phyloP scores from a whole-genome alignment of 805 yeast genomes.

The Kuraishia capsulata region DNA sequence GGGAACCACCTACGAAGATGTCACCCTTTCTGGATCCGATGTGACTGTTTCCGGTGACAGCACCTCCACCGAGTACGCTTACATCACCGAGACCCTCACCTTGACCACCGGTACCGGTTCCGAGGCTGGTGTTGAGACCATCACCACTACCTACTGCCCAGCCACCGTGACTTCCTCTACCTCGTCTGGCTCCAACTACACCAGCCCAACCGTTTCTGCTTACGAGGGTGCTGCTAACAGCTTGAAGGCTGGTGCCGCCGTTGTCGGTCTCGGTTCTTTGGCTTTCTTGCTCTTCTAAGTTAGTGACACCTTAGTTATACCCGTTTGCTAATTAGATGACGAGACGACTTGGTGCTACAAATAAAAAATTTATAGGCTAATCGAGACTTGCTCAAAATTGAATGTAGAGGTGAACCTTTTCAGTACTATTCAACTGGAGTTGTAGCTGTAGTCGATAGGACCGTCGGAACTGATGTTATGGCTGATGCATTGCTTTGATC shows the following conservation, averaged over 20 bases:
- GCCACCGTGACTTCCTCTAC: constrained; percentile 9
- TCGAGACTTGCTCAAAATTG: too few species aligned
- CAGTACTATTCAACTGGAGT: too few species aligned
- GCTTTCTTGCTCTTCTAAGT: constrained; percentile 3
- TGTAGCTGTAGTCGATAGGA: too few species aligned
- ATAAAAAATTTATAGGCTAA: too few species aligned
- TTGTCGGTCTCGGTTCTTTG: constrained; percentile 6
- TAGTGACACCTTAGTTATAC: too few species aligned
- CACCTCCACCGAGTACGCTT: constrained; percentile 3
- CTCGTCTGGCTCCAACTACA: constrained; percentile 6
- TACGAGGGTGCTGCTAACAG: constrained; percentile 18
- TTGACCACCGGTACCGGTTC: constrained; percentile 12
- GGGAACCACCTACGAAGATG: constrained; percentile 1
- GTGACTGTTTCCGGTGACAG: constrained; percentile 5
- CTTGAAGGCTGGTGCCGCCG: constrained; percentile 3
- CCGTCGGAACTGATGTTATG: too few species aligned
- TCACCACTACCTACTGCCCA: constrained; percentile 28
- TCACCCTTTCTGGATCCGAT: constrained; percentile 5
- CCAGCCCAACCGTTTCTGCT: constrained; percentile 11
- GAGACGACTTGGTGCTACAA: too few species aligned
- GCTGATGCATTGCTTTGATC: too few species aligned
- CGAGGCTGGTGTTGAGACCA: constrained; percentile 21
- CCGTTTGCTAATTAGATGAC: too few species aligned
- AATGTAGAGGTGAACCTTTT: too few species aligned
- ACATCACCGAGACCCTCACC: constrained; percentile 2